Base-by-base conservation (phyloP, 2,329 filamentous ascomycete genomes). In the Colletotrichum sp. region DNA sequence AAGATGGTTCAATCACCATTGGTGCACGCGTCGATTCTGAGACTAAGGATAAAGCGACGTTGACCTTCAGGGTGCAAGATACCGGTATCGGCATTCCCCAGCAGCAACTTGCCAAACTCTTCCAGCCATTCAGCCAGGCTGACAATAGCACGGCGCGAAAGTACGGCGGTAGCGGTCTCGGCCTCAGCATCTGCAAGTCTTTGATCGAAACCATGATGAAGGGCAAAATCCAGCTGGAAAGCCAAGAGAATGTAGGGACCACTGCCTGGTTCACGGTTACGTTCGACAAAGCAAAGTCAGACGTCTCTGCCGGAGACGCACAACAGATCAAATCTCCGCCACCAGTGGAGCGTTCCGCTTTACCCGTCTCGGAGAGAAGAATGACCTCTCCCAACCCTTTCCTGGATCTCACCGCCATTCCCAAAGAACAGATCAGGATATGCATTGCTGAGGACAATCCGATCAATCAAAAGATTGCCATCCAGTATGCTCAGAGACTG, bases 361-460 rank as follows among this genome's bases (percentile, higher is more conserved):
- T 81, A 7, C 70, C 60, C n/a, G 78, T 81, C 8, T 75, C 81
- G n/a, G 87, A 89, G 75, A 83, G 84, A n/a, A 81, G 84, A 5
- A 43, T 43, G 15, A 77, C 80, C 78, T 87, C 82, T 16, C 81
- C 81, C 24, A 86, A 87, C 68, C 87, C 89, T 5, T 89, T 90
- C 74, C 85, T 93, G 26, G 93, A 96, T 81, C 89, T 98, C 6
- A 93, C 93, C 21, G 89, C 90, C 73, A 90, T 98, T 8, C 92
- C 94, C 10, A 93, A 94, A 73, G 92, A 96, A 60, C 89, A 98
- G 72, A 88, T 99, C 34, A 93, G 95, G 36, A 93, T 99, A 34
- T 98, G 96, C 84, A 96, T 99, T 74, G 96, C 96, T 0, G 96
- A 99, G 82, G 96, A 99, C 86, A 98, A 98, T 79, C 92, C 94